Evolutionary conservation across 2,329 filamentous ascomycete species (phyloP).

Genomic region (Trichoderma sp.): DNA sequence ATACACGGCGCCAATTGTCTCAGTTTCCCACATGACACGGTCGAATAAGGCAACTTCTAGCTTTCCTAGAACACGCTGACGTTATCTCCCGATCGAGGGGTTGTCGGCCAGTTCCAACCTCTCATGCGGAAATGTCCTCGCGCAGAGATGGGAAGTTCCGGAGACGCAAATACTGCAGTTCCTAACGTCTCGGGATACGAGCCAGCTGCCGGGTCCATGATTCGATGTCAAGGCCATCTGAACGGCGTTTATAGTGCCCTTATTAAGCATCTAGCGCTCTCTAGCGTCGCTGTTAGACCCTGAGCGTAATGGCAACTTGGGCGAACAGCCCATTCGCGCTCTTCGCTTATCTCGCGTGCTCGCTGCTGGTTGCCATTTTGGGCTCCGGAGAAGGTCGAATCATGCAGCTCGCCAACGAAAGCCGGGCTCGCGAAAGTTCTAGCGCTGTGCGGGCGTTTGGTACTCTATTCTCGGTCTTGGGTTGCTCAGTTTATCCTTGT

Average conservation of each 20-base stretch:
- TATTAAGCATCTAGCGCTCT: background rate
- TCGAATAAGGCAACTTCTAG: background rate
- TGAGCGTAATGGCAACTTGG: background rate
- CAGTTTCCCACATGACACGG: background rate
- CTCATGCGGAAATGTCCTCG: background rate
- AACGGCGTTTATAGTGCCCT: background rate
- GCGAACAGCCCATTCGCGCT: background rate
- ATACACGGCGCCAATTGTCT: background rate
- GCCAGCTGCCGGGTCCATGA: background rate
- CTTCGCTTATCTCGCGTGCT: conserved; percentile 10
- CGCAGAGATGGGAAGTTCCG: background rate
- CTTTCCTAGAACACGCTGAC: background rate
- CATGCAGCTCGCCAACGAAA: background rate
- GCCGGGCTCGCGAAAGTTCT: background rate
- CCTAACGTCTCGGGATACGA: background rate
- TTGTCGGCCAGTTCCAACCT: background rate
- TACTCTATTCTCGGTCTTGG: background rate
- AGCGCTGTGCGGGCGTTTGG: background rate
- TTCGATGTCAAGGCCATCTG: background rate
- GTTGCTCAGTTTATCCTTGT: background rate
- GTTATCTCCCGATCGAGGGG: background rate
- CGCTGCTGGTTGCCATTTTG: background rate
- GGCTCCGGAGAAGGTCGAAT: background rate
- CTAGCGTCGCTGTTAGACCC: background rate
- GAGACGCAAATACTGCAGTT: background rate